These are phyloP conservation scores for Boletus mariae DNA, from an alignment of 1,284 basidiomycete species.

Conservation along the genomic window DNA sequence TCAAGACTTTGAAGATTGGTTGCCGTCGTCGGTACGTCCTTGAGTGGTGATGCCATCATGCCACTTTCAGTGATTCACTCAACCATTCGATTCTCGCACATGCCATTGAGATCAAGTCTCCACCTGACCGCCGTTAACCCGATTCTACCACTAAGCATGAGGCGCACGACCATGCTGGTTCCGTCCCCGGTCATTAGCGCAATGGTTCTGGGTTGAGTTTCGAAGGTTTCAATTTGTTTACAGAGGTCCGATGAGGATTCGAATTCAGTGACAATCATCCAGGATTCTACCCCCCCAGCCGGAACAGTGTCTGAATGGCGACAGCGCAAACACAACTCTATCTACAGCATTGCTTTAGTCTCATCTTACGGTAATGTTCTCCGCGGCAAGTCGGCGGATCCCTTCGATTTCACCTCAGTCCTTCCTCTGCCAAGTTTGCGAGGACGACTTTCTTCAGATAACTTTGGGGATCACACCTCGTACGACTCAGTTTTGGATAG, in stretches of 20 bases:
- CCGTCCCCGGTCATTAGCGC: conserved; percentile 37
- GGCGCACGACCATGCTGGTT: conserved; percentile 22
- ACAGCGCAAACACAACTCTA: conserved; percentile 55
- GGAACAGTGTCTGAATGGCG: conserved; percentile 33
- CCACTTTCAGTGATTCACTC: too few species aligned
- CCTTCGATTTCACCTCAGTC: conserved; percentile 63
- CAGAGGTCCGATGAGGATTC: conserved; percentile 68
- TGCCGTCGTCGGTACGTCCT: too few species aligned
- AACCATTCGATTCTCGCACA: conserved; percentile 50
- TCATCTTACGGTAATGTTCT: conserved; percentile 76
- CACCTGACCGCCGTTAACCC: conserved; percentile 36
- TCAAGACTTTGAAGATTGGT: too few species aligned
- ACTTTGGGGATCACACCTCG: conserved; percentile 30
- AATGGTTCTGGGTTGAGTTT: conserved; percentile 60
- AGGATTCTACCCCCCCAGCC: conserved; percentile 58
- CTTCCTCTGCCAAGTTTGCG: conserved; percentile 39
- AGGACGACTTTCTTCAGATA: conserved; percentile 54
- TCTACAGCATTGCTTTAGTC: conserved; percentile 75
- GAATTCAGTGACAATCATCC: conserved; percentile 61
- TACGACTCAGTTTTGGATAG: too few species aligned
- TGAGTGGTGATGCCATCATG: too few species aligned
- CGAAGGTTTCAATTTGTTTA: conserved; percentile 66
- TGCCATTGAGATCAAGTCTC: conserved; percentile 35
- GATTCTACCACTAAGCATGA: conserved; percentile 40
- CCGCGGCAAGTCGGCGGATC: conserved; percentile 60